Conservation (phyloP, 768 basidiomycete species). For the Macrocybe gigantea region DNA sequence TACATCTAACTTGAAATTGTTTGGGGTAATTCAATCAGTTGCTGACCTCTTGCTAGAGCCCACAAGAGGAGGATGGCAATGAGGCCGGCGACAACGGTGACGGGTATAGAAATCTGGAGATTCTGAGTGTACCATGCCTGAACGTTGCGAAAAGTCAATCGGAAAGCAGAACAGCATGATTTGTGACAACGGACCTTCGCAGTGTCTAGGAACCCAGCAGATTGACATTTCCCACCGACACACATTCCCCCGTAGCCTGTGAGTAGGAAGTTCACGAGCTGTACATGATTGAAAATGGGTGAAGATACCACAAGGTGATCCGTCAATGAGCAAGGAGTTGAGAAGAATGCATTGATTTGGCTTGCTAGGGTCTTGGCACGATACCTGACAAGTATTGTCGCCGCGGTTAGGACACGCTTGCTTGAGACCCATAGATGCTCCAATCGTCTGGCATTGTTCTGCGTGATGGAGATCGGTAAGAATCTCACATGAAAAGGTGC, state of each 20-base stretch:
- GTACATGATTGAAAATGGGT: slow-evolving; percentile 1
- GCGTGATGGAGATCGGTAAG: background rate
- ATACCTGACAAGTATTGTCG: slow-evolving; percentile 69
- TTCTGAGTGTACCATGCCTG: slow-evolving; percentile 75
- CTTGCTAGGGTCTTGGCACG: slow-evolving; percentile 66
- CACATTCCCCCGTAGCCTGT: slow-evolving; percentile 72
- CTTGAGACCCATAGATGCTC: slow-evolving; percentile 65
- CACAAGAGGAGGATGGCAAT: slow-evolving; percentile 54
- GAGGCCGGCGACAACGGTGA: slow-evolving; percentile 67
- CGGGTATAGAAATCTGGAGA: slow-evolving; percentile 73
- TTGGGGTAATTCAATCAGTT: too few species aligned
- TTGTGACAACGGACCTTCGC: slow-evolving; percentile 42
- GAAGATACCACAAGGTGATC: slow-evolving; percentile 69
- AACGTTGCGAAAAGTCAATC: slow-evolving; percentile 4
- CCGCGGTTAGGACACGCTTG: slow-evolving; percentile 57
- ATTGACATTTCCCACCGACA: slow-evolving; percentile 50
- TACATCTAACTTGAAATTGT: background rate
- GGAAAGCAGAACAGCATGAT: slow-evolving; percentile 6
- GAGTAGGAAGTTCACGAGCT: slow-evolving; percentile 5
- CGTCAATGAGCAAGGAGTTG: slow-evolving; percentile 68
- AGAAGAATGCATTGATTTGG: slow-evolving; percentile 63
- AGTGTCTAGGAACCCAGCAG: slow-evolving; percentile 51
- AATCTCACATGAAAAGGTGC: slow-evolving; percentile 6
- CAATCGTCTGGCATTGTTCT: slow-evolving; percentile 76
- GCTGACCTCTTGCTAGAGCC: slow-evolving; percentile 38